Percentiles rank a stretch among this genome's conserved stretches.
Conservation (phyloP, 2,329 filamentous ascomycete species). For the Xylariaceae sp. region DNA sequence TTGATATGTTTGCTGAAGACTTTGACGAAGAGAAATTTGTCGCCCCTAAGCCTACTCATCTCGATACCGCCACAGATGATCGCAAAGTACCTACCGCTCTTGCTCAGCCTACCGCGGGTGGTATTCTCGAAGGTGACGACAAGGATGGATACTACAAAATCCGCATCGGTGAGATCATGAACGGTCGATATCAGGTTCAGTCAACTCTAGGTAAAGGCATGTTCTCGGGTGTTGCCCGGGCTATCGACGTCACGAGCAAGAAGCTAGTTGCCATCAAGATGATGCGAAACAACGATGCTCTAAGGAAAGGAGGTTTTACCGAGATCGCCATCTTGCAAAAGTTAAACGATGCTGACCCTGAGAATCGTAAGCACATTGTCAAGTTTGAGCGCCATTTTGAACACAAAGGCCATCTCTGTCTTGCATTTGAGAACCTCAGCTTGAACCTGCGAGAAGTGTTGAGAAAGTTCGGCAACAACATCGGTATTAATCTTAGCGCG, state of each 20-base stretch:
- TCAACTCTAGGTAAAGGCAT: slow-evolving; percentile 89
- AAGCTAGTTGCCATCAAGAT: slow-evolving; percentile 94
- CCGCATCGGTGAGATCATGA: slow-evolving; percentile 85
- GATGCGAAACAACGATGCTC: slow-evolving; percentile 92
- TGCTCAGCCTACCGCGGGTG: slow-evolving; percentile 61
- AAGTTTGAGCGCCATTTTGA: slow-evolving; percentile 86
- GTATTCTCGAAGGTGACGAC: slow-evolving; percentile 90
- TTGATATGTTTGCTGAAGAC: slow-evolving; percentile 90
- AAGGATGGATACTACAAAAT: slow-evolving; percentile 96
- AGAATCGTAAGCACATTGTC: slow-evolving; percentile 90
- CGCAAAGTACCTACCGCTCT: slow-evolving; percentile 51
- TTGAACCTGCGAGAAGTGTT: slow-evolving; percentile 92
- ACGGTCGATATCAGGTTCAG: slow-evolving; percentile 86
- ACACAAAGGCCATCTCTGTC: slow-evolving; percentile 92
- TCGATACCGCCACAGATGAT: slow-evolving; percentile 44
- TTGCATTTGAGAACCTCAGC: slow-evolving; percentile 94
- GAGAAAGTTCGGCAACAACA: slow-evolving; percentile 93
- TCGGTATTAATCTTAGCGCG: slow-evolving; percentile 86
- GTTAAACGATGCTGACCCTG: slow-evolving; percentile 80
- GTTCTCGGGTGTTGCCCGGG: slow-evolving; percentile 94
- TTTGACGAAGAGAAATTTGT: slow-evolving; percentile 69
- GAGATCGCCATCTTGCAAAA: slow-evolving; percentile 93
- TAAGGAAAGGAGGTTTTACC: slow-evolving; percentile 88
- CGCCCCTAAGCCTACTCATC: slow-evolving; percentile 49
- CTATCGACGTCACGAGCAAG: slow-evolving; percentile 74